Percentiles rank a stretch among this genome's conserved stretches.
Conservation (phyloP, 1,284 basidiomycete species). For the Apiotrichum siamense region DNA sequence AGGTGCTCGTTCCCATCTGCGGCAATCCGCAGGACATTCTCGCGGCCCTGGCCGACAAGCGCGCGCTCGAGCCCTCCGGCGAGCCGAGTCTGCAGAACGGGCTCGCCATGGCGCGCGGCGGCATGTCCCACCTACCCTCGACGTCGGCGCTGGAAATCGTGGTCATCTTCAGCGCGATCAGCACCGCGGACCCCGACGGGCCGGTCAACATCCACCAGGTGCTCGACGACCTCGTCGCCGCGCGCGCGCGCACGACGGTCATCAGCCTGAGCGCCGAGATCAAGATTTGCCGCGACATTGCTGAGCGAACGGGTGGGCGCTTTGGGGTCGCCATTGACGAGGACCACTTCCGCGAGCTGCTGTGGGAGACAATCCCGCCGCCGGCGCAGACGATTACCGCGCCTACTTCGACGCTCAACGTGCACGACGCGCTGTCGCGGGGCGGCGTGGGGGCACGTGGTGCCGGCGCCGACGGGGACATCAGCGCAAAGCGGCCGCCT, state of each 20-base stretch:
- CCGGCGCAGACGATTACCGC: conserved; percentile 68
- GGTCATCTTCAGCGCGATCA: conserved; percentile 87
- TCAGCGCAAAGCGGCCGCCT: conserved; percentile 49
- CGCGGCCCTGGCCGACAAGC: conserved; percentile 74
- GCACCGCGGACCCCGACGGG: conserved; percentile 93
- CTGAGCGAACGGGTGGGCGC: conserved; percentile 79
- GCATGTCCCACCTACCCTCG: conserved; percentile 88
- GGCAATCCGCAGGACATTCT: conserved; percentile 93
- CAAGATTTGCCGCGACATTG: conserved; percentile 90
- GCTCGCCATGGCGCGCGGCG: conserved; percentile 86
- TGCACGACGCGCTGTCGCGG: conserved; percentile 52
- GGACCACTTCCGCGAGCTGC: conserved; percentile 87
- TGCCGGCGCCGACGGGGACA: conserved; percentile 17
- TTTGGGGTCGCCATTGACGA: conserved; percentile 97
- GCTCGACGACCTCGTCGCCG: conserved; percentile 68
- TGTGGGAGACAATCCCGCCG: conserved; percentile 94
- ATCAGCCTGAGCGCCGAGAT: conserved; percentile 93
- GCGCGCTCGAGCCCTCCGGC: conserved; percentile 79
- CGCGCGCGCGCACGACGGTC: conserved; percentile 82
- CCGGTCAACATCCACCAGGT: conserved; percentile 71
- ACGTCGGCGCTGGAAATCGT: conserved; percentile 93
- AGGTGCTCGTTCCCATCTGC: conserved; percentile 80
- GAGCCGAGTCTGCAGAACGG: conserved; percentile 96
- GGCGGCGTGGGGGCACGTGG: conserved; percentile 27
- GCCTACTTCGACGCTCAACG: conserved; percentile 28